Conservation (phyloP, 139 green algal species). For the Tetraselmis striata region DNA sequence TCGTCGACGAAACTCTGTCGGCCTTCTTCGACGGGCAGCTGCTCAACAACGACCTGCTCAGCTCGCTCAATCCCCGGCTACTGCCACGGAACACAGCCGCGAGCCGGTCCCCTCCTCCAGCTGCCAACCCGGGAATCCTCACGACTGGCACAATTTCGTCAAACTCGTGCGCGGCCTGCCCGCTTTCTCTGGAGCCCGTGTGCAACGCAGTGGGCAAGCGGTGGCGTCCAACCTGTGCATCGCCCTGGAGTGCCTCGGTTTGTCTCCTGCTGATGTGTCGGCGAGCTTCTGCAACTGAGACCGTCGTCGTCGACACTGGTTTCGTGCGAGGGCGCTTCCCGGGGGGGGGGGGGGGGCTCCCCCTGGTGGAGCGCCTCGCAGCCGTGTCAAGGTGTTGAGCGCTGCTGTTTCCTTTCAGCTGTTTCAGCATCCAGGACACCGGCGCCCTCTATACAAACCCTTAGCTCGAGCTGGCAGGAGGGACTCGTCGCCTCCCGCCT, state of each 20-base stretch:
- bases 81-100: no score
- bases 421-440: no score
- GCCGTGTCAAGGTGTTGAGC: neutral
- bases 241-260: neutral
- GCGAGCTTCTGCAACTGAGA: neutral
- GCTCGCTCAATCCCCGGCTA: neutral
- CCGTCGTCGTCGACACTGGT: neutral
- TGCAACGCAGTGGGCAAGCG: neutral
- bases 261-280: neutral
- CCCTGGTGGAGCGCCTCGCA: neutral
- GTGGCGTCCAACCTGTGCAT: neutral
- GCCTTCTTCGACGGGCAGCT: neutral
- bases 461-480: no score
- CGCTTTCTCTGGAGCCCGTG: neutral
- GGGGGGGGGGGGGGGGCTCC: neutral
- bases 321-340: neutral
- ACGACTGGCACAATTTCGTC: neutral
- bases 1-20: neutral
- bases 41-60: neutral
- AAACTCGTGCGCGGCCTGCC: neutral
- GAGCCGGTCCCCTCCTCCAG: no score
- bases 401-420: no score
- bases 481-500: no score
- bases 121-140: no score
- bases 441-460: no score